Conservation (phyloP, 768 basidiomycete genomes). For the Russula sp. region DNA sequence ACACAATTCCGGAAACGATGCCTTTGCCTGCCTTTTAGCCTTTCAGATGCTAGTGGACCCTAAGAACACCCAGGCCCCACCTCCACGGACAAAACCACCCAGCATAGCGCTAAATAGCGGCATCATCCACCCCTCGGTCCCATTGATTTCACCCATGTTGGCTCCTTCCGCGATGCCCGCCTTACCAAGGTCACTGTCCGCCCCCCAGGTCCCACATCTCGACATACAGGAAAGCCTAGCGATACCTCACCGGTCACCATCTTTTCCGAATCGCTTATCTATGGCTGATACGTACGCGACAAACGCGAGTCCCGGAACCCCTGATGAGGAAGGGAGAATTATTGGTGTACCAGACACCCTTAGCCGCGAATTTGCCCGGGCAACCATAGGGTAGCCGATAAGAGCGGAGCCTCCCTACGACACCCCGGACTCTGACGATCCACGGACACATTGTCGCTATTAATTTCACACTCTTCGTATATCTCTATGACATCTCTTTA, state of each 20-base stretch:
- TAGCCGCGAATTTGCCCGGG: neutral
- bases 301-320: neutral
- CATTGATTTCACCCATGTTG: slow-evolving; percentile 18
- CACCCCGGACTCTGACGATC: neutral
- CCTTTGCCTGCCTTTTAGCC: slow-evolving; percentile 60
- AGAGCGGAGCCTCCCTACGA: neutral
- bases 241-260: neutral
- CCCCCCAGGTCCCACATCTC: slow-evolving; percentile 7
- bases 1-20: slow-evolving; percentile 79
- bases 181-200: slow-evolving; percentile 13
- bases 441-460: slow-evolving; percentile 1
- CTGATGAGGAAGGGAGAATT: slow-evolving; percentile 21
- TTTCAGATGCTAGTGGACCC: slow-evolving; percentile 67
- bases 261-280: slow-evolving; percentile 8
- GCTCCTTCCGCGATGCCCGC: slow-evolving; percentile 10
- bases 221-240: neutral
- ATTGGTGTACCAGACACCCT: neutral
- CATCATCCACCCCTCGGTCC: slow-evolving; percentile 11
- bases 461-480: slow-evolving; percentile 6
- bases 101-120: neutral
- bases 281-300: neutral
- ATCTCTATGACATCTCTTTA: neutral
- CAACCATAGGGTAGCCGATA: slow-evolving; percentile 18
- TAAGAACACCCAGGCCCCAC: slow-evolving; percentile 32
- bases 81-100: slow-evolving; percentile 13